These are phyloP conservation scores for Gossypium laxum DNA, from an alignment of 441 rosid species.

Conservation along the genomic window DNA sequence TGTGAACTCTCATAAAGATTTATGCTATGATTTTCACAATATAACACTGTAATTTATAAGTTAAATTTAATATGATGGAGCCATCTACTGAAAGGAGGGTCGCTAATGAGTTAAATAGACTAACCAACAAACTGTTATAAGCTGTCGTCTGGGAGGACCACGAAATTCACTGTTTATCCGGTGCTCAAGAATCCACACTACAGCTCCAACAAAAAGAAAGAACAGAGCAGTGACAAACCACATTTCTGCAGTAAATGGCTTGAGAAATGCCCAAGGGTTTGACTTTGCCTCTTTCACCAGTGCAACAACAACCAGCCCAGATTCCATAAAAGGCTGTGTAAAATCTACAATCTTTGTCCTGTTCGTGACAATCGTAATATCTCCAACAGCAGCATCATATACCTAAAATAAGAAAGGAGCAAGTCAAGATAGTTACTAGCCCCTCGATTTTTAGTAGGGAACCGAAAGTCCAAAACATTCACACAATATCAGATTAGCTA, in stretches of 20 bases:
- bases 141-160: constrained; percentile 75
- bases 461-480: neutral
- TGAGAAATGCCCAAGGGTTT: constrained; percentile 90
- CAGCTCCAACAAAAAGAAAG: constrained; percentile 80
- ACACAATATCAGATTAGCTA: neutral
- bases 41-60: neutral
- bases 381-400: constrained; percentile 86
- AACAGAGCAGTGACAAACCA: constrained; percentile 75
- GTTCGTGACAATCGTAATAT: constrained; percentile 60
- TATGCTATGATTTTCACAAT: neutral
- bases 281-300: constrained; percentile 56
- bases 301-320: constrained; percentile 84
- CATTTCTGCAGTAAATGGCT: constrained; percentile 74
- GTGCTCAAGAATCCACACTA: constrained; percentile 97
- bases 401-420: constrained; percentile 31
- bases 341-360: constrained; percentile 84
- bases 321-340: constrained; percentile 88
- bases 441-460: neutral
- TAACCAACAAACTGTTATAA: constrained; percentile 76
- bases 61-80: neutral
- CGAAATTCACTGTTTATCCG: constrained; percentile 76
- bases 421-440: constrained; percentile 4
- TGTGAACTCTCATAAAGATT: too few relatives aligned
- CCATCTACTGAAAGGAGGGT: neutral
- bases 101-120: constrained; percentile 15